Conservation (phyloP, 441 rosid genomes). For the Breynia disticha region DNA sequence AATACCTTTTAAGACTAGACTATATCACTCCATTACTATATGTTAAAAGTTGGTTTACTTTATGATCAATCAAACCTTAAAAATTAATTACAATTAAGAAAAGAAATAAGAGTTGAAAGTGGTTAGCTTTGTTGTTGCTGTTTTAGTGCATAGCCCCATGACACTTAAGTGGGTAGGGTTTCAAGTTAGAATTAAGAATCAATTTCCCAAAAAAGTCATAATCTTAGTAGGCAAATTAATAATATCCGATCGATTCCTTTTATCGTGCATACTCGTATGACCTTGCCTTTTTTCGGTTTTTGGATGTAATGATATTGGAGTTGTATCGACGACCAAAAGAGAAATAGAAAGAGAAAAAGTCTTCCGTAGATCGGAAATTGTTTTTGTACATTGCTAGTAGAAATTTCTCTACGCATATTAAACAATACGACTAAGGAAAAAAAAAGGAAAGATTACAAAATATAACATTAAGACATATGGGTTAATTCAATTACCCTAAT, state of each 20-base stretch:
- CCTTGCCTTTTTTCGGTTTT: too few species aligned
- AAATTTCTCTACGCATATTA: conserved; percentile 30
- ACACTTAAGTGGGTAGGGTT: conserved; percentile 32
- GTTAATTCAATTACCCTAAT: conserved; percentile 26
- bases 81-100: conserved; percentile 8
- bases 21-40: too few species aligned
- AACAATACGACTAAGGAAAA: conserved; percentile 16
- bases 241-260: too few species aligned
- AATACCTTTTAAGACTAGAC: too few species aligned
- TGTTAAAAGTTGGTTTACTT: conserved; percentile 9
- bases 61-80: conserved; percentile 9
- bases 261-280: too few species aligned
- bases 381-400: conserved; percentile 56
- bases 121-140: conserved; percentile 26
- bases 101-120: conserved; percentile 13
- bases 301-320: background rate
- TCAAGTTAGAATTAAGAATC: conserved; percentile 37
- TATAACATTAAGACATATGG: conserved; percentile 23
- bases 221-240: too few species aligned
- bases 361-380: conserved; percentile 31
- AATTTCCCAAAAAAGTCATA: conserved; percentile 13
- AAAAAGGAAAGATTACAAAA: background rate
- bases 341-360: background rate
- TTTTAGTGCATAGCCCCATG: conserved; percentile 27
- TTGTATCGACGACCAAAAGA: background rate